These are phyloP conservation scores for Neospora caninum DNA, from an alignment of 169 alveolate genomes.

Conservation along the genomic window DNA sequence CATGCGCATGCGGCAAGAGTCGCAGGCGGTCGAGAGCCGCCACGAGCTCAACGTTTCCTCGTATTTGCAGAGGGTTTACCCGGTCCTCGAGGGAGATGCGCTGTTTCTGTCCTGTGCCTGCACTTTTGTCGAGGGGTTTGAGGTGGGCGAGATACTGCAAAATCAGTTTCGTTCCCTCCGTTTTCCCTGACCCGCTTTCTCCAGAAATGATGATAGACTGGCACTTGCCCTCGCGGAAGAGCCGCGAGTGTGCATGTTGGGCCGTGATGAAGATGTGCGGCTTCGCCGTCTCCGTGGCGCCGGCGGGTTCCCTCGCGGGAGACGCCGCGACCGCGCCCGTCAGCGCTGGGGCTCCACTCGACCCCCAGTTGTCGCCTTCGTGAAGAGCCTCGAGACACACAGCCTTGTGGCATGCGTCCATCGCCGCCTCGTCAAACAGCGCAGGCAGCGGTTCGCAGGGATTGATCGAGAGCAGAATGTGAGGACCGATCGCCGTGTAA, in stretches of 20 bases:
- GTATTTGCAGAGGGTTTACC: background rate
- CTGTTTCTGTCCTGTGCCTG: background rate
- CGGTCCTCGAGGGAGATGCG: background rate
- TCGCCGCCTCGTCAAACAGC: background rate
- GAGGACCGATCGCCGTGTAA: constrained; percentile 87
- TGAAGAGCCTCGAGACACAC: background rate
- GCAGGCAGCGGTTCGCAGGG: constrained; percentile 79
- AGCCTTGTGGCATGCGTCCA: constrained; percentile 2
- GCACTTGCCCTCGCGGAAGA: constrained; percentile 27
- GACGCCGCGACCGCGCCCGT: background rate
- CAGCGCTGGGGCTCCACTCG: background rate
- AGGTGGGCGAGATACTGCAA: constrained; percentile 89
- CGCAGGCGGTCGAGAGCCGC: too few relatives aligned
- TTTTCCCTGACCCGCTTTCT: constrained; percentile 98
- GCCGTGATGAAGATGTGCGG: constrained; percentile 94
- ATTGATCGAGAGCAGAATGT: constrained; percentile 87
- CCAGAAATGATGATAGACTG: constrained; percentile 96
- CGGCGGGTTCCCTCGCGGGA: background rate
- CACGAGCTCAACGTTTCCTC: too few relatives aligned
- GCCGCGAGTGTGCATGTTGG: constrained; percentile 87
- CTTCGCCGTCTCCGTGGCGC: background rate
- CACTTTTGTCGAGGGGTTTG: background rate
- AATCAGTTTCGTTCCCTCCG: constrained; percentile 91
- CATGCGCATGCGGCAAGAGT: too few relatives aligned
- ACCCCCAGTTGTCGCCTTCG: background rate